Base-by-base conservation (phyloP, 176 grass and related monocot genomes). In the barley (Hordeum vulgare) region DNA sequence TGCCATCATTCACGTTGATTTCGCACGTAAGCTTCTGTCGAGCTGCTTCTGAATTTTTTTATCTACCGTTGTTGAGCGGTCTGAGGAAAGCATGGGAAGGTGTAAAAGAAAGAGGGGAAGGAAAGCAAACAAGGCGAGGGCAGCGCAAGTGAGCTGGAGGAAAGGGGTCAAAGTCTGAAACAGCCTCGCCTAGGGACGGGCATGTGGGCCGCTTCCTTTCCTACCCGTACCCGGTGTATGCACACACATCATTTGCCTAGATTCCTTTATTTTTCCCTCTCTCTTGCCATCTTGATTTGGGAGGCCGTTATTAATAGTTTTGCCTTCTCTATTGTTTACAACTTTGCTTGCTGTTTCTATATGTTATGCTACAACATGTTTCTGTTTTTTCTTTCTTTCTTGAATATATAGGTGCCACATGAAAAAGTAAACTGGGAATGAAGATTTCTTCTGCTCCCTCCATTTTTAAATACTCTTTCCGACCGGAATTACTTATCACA, bases 121-220 rank as follows among this genome's bases (percentile, higher is more conserved):
- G 53, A 79, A 59, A 66, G 62, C 64, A 37, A 8, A 39, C 68
- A 61, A 24, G n/a, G 2, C 8, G 9, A 26, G 7, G 73, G 84
- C 84, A 90, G 79, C 88, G 72, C 88, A 86, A 57, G 24, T 90
- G 89, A 90, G 89, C 89, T 87, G 84, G 66, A 84, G 61, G 89
- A 90, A 87, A 84, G 76, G 40, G 80, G 80, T 87, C 89, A 90
- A 90, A 86, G 80, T 65, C 84, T 61, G 88, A 73, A 86, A 53
- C 84, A 80, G 75, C 84, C 80, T 75, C 45, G 14, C 45, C 45
- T 49, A 17, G 51, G 37, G 37, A 74, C 74, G 80, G 61, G 39
- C 89, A 90, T 87, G 89, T 90, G 84, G 84, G 61, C 67, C 80
- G 69, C 75, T 68, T 75, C 20, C 89, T 90, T 90, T 87, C 80